Evolutionary conservation across 352 stramenopile genomes (phyloP).

Genomic region (Phytophthora uliginosa): DNA sequence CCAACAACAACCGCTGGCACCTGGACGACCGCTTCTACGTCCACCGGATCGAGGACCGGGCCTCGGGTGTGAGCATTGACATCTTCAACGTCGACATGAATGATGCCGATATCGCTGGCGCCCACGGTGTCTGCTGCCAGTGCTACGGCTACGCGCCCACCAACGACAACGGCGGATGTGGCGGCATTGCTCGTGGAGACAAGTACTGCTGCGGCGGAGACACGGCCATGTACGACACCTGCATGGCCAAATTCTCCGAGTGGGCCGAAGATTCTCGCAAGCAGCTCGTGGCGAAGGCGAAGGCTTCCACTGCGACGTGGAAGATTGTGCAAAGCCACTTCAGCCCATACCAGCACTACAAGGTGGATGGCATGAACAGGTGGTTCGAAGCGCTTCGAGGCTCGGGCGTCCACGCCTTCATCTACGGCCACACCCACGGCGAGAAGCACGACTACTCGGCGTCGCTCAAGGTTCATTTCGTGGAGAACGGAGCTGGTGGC

Average conservation of each 20-base stretch:
- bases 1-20: constrained; percentile 1
- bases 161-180: background rate
- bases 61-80: constrained; percentile 49
- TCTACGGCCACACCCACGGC: constrained; percentile 64
- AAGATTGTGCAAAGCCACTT: constrained; percentile 6
- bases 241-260: constrained; percentile 13
- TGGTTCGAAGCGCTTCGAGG: background rate
- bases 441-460: constrained; percentile 64
- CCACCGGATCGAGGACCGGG: constrained; percentile 24
- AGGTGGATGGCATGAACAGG: constrained; percentile 1
- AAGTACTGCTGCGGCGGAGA: constrained; percentile 20
- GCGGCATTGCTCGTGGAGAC: constrained; percentile 8
- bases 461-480: constrained; percentile 4
- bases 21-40: constrained; percentile 18
- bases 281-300: constrained; percentile 1
- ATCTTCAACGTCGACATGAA: constrained; percentile 77
- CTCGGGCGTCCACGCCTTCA: constrained; percentile 20
- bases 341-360: constrained; percentile 13
- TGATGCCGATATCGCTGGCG: constrained; percentile 56
- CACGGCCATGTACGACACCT: constrained; percentile 14
- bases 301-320: constrained; percentile 16
- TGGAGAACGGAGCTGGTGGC: constrained; percentile 13
- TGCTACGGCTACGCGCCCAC: constrained; percentile 19
- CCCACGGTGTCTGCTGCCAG: constrained; percentile 50
- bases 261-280: constrained; percentile 14